These are phyloP conservation scores for Claviceps digitariae DNA, from an alignment of 2,329 filamentous ascomycete species.

Conservation along the genomic window DNA sequence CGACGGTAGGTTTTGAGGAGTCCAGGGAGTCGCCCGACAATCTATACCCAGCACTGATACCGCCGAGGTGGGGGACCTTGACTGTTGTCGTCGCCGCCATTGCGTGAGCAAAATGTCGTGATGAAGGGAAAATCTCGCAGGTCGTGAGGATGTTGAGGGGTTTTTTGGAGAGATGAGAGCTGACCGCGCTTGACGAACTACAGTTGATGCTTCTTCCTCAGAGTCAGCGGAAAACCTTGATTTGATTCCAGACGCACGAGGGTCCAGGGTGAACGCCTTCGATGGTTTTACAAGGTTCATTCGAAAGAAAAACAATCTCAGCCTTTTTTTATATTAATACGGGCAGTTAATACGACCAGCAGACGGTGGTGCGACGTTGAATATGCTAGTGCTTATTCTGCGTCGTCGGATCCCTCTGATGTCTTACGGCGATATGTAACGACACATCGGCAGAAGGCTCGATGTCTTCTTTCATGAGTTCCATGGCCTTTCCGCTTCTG, in stretches of 20 bases:
- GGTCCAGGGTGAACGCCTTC: not conserved
- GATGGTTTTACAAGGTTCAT: not conserved
- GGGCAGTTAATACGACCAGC: too few species aligned
- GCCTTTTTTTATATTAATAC: too few species aligned
- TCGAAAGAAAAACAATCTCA: not conserved
- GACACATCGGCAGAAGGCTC: not conserved
- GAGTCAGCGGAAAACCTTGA: not conserved
- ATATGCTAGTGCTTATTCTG: not conserved
- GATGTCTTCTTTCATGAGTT: not conserved
- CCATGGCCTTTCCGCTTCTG: not conserved
- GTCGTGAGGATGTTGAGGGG: not conserved
- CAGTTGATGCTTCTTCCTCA: not conserved
- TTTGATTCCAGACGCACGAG: not conserved
- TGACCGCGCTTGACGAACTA: not conserved
- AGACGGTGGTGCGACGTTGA: not conserved
- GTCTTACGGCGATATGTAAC: not conserved
- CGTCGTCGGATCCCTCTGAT: not conserved
- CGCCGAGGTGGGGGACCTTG: constrained; percentile 32
- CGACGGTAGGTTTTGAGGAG: constrained; percentile 33
- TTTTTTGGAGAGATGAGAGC: not conserved
- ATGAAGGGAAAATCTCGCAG: not conserved
- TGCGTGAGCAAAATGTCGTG: not conserved
- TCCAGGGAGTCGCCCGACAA: constrained; percentile 30
- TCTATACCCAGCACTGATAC: constrained; percentile 32
- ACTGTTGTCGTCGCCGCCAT: constrained; percentile 29